Evolutionary conservation across 495 filamentous ascomycete genomes (phyloP).

Genomic region (Aspergillus mulundensis): DNA sequence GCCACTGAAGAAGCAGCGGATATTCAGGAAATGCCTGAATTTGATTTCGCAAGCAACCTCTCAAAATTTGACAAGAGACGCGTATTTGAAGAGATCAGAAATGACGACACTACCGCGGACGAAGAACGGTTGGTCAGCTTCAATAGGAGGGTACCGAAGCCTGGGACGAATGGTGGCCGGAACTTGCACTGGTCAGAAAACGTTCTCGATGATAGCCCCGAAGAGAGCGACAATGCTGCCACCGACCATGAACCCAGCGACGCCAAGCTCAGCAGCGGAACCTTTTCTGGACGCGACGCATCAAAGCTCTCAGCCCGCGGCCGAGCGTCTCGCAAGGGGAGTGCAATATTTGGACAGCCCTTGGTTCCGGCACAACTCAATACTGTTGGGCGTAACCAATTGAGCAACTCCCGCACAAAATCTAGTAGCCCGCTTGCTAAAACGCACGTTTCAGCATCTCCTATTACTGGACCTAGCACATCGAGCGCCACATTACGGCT

Average conservation of each 20-base stretch:
- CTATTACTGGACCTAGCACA: slow-evolving; percentile 31
- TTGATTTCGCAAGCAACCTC: slow-evolving; percentile 83
- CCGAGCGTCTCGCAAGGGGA: slow-evolving; percentile 61
- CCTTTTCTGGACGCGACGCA: slow-evolving; percentile 49
- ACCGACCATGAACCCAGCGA: slow-evolving; percentile 53
- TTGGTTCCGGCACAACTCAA: slow-evolving; percentile 34
- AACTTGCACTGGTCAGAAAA: slow-evolving; percentile 91
- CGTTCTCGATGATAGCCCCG: slow-evolving; percentile 69
- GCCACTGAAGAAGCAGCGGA: slow-evolving; percentile 95
- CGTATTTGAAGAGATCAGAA: slow-evolving; percentile 82
- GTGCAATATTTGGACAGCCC: slow-evolving; percentile 41
- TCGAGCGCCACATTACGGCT: slow-evolving; percentile 42
- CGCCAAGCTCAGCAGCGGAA: slow-evolving; percentile 52
- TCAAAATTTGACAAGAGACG: slow-evolving; percentile 91
- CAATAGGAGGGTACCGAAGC: slow-evolving; percentile 70
- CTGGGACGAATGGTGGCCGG: slow-evolving; percentile 78
- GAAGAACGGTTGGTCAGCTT: slow-evolving; percentile 84
- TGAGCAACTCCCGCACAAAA: slow-evolving; percentile 39
- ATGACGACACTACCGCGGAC: slow-evolving; percentile 83
- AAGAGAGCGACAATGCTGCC: slow-evolving; percentile 68
- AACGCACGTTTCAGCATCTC: slow-evolving; percentile 33
- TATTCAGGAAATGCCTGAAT: slow-evolving; percentile 91
- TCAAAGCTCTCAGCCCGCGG: slow-evolving; percentile 45
- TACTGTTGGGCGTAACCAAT: slow-evolving; percentile 31
- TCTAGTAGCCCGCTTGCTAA: slow-evolving; percentile 36